Evolutionary conservation across 345 rosid species (phyloP), one percentile per base, ranked within the genome.

Genomic region (Streptanthus diversifolius): DNA sequence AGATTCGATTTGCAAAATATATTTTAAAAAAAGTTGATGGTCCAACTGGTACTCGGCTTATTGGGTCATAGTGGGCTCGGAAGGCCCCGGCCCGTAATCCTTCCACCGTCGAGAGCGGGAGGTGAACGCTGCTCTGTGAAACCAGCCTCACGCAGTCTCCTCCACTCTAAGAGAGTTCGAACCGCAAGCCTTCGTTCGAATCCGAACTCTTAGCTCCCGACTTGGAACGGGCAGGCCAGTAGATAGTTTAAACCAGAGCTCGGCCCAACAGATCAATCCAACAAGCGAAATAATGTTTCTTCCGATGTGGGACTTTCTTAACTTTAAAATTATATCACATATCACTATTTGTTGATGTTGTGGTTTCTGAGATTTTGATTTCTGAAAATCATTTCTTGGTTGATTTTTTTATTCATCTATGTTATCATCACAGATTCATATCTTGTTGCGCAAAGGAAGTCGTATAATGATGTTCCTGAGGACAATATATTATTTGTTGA

Each of bases 161-260:
- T 68, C 83, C 80, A 0, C 81, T 75, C 37, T 60, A 76, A 2
- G 48, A 56, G 0, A 15, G 29, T 8, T 0, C n/a, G 8, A 2
- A 15, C 4, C 30, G 2, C 80, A 75, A 5, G 51, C 81, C 24
- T 81, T 63, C 68, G 84, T 54, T 1, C 3, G 5, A 24, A 1
- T 39, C 60, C 12, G 63, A n/a, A 0, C 1, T 1, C 12, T 14
- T 63, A 64, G 14, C 80, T 77, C 83, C 24, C 5, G 29, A 32
- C 83, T 83, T 81, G 74, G 80, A 77, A 13, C 6, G 85, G 83
- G 78, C 85, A 27, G 15, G 71, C 73, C 71, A 52, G 73, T 0
- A 21, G 0, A 0, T 0, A 0, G 15, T 69, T 66, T 3, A 1
- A 4, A 8, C 1, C 30, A 17, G 32, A 37, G n/a, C 60, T 51